Evolutionary conservation across 2,329 filamentous ascomycete species (phyloP), one percentile per base, ranked within the genome.

Genomic region (Microcyclospora pomicola): DNA sequence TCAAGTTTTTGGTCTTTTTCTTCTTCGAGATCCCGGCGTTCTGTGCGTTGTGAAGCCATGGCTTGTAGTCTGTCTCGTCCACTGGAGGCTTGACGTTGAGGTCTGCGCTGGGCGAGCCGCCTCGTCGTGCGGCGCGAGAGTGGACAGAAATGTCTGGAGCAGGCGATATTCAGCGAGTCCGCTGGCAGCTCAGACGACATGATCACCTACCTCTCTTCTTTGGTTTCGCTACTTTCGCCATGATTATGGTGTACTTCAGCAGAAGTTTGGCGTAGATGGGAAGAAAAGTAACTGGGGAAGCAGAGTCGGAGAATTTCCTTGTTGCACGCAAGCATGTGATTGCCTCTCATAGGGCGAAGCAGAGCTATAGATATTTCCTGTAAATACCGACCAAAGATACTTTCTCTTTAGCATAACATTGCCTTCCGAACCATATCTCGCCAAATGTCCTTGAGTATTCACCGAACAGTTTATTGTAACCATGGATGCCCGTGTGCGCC

Each of bases 81-180:
- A 59, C 45, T 2, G 75, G 72, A 9, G 69, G 65, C 42, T 68
- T 47, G 30, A 38, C 42, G 15, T 38, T 41, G 27, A 47, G 37
- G 39, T 49, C 44, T 33, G 34, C 51, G 63, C 29, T 43, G 16
- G 80, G 78, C 3, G 79, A 81, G 12, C 75, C 74, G 34, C 77
- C 81, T 46, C 82, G 76, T 53, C 81, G 74, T 31, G 80, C 80
- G 41, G 80, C 80, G 47, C 82, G 79, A 37, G 82, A 87, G 64
- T 79, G 80, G 41, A 75, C 60, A 4, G 80, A 82, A 30, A 68
- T 66, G 38, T 65, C 77, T 82, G 53, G 6, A 13, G 11, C 19
- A 24, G 19, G 19, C 19, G 19, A 24, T 24, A 14, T 28, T 13
- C 6, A 16, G 14, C 29, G 53, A 41, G 50, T 50, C 19, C 19